Percentiles rank a stretch among this genome's conserved stretches.
phyloP scores from a whole-genome alignment of 2,329 filamentous ascomycete genomes.

The Nothophoma quercina region DNA sequence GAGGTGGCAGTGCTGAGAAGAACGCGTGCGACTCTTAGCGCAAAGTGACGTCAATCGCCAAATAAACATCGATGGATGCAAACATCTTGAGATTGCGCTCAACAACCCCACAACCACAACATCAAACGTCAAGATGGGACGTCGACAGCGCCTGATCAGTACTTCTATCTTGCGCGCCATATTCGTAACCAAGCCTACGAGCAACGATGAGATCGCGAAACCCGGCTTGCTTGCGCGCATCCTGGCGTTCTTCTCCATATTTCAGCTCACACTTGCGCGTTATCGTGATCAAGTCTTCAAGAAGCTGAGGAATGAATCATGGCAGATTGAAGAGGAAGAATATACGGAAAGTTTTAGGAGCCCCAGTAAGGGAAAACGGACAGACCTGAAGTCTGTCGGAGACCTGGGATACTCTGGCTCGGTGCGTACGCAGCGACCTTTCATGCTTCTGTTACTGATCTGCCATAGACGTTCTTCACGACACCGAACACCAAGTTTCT shows the following conservation, averaged over 20 bases:
- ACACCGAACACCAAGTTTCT: constrained; percentile 72
- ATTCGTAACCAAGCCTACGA: constrained; percentile 33
- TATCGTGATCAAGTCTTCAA: constrained; percentile 59
- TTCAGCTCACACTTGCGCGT: constrained; percentile 58
- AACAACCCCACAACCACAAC: constrained; percentile 1
- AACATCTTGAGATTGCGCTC: constrained; percentile 2
- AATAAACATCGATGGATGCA: not conserved
- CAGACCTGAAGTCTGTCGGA: constrained; percentile 64
- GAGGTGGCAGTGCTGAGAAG: not conserved
- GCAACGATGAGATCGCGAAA: constrained; percentile 28
- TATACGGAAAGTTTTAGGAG: constrained; percentile 63
- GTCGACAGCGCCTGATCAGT: constrained; percentile 47
- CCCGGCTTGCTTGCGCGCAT: constrained; percentile 53
- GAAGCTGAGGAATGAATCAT: constrained; percentile 59
- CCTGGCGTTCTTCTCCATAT: constrained; percentile 63
- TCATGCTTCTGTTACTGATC: constrained; percentile 14
- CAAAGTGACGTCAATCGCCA: constrained; percentile 10
- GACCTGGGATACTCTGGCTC: constrained; percentile 79
- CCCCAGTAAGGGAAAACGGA: constrained; percentile 48
- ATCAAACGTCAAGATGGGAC: constrained; percentile 40
- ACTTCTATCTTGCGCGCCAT: constrained; percentile 49
- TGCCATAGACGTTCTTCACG: constrained; percentile 69
- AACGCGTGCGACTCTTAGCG: constrained; percentile 10
- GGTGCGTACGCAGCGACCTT: constrained; percentile 44
- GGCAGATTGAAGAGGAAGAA: constrained; percentile 62